These are phyloP conservation scores for Didymella sp. DNA, from an alignment of 2,329 filamentous ascomycete genomes.

Conservation along the genomic window DNA sequence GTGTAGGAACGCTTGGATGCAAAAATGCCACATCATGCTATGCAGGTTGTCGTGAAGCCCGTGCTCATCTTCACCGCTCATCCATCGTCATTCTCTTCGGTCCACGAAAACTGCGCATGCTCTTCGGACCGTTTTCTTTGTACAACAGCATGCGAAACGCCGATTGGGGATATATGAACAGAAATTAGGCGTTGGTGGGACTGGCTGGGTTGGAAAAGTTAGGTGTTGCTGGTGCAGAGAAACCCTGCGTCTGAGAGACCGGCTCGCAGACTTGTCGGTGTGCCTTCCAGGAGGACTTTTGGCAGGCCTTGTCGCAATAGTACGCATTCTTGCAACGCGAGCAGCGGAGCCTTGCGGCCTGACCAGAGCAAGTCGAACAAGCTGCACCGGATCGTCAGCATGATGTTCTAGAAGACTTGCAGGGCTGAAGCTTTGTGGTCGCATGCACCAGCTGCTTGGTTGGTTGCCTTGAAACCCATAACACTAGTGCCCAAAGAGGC, in stretches of 20 bases:
- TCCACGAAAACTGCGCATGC: slow-evolving; percentile 5
- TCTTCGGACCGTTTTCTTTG: slow-evolving; percentile 17
- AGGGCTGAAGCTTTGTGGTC: slow-evolving; percentile 1
- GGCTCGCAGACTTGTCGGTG: slow-evolving; percentile 57
- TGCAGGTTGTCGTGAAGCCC: slow-evolving; percentile 21
- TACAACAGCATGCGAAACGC: slow-evolving; percentile 17
- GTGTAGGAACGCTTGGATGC: slow-evolving; percentile 21
- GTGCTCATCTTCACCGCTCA: slow-evolving; percentile 23
- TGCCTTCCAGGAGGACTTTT: slow-evolving; percentile 59
- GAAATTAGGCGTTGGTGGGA: slow-evolving; percentile 29
- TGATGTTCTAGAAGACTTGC: neutral
- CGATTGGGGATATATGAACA: slow-evolving; percentile 11
- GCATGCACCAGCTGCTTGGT: slow-evolving; percentile 7
- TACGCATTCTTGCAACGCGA: slow-evolving; percentile 55
- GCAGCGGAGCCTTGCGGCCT: slow-evolving; percentile 47
- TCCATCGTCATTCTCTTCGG: slow-evolving; percentile 13
- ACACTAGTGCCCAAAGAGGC: slow-evolving; percentile 26
- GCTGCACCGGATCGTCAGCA: slow-evolving; percentile 23
- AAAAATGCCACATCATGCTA: slow-evolving; percentile 22
- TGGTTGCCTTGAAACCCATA: slow-evolving; percentile 14
- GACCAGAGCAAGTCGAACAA: slow-evolving; percentile 36
- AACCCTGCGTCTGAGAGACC: slow-evolving; percentile 31
- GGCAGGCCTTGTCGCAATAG: slow-evolving; percentile 63
- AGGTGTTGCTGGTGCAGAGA: slow-evolving; percentile 36
- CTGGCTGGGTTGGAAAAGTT: slow-evolving; percentile 38